These are phyloP conservation scores for Nakazawaea populi DNA, from an alignment of 805 yeast genomes.

Conservation along the genomic window DNA sequence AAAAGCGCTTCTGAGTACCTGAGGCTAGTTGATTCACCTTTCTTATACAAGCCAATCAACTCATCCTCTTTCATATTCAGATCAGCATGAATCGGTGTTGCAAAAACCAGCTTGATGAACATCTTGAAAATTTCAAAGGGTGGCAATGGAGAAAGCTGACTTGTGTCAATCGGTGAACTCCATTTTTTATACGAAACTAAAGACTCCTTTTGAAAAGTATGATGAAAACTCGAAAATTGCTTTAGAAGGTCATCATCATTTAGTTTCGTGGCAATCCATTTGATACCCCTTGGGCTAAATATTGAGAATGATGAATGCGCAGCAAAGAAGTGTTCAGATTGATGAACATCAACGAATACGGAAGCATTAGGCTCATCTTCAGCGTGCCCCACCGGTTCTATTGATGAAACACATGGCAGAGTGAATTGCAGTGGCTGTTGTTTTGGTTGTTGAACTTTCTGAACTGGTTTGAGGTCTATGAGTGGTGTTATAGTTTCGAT, in stretches of 20 bases:
- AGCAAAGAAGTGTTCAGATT: constrained; percentile 3
- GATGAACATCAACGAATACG: background rate
- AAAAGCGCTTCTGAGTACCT: constrained; percentile 26
- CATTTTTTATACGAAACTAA: constrained; percentile 20
- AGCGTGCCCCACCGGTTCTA: background rate
- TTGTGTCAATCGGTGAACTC: constrained; percentile 27
- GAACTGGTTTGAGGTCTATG: background rate
- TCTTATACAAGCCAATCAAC: constrained; percentile 14
- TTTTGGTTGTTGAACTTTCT: background rate
- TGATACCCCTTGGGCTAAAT: constrained; percentile 33
- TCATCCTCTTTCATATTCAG: constrained; percentile 14
- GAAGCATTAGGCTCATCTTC: constrained; percentile 4
- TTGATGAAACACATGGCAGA: background rate
- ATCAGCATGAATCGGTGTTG: constrained; percentile 7
- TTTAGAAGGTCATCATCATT: constrained; percentile 12
- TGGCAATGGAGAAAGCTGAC: constrained; percentile 25
- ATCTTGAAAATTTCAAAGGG: constrained; percentile 15
- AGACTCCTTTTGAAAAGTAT: constrained; percentile 15
- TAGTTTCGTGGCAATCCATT: constrained; percentile 28
- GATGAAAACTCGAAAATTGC: constrained; percentile 21
- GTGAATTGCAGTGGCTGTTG: background rate
- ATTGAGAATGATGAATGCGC: constrained; percentile 30
- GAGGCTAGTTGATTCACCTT: constrained; percentile 6
- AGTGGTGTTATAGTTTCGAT: background rate
- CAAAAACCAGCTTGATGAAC: constrained; percentile 14